phyloP scores from a whole-genome alignment of 257 asterid species.

The Osmanthus fragrans region DNA sequence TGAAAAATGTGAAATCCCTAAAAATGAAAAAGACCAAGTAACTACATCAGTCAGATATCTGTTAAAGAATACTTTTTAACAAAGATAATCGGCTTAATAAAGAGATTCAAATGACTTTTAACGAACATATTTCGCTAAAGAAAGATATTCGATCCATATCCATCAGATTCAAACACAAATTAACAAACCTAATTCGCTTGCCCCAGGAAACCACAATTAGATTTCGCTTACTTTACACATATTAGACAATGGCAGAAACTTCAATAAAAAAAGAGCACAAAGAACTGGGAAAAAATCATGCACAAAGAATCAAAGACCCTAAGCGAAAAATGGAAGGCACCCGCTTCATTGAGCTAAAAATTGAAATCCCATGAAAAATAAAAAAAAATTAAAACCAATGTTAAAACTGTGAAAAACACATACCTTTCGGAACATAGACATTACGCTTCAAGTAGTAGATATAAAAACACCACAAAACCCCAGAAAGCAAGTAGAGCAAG shows the following conservation, averaged over 20 bases:
- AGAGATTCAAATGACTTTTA: not conserved
- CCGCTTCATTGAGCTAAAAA: not conserved
- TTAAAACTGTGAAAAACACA: not conserved
- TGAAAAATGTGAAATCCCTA: not conserved
- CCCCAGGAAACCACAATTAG: not conserved
- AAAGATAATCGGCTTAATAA: not conserved
- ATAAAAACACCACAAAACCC: conserved; percentile 73
- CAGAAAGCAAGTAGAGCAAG: conserved; percentile 63
- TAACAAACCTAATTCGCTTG: not conserved
- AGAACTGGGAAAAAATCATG: not conserved
- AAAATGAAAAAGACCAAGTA: not conserved
- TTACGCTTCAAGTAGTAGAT: conserved; percentile 77
- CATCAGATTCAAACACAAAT: not conserved
- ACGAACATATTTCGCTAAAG: too few relatives aligned
- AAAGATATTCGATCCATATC: not conserved
- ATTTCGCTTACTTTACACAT: not conserved
- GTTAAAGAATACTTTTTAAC: not conserved
- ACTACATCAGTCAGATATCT: not conserved
- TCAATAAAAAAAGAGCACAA: not conserved
- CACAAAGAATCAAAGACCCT: not conserved
- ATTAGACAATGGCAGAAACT: not conserved
- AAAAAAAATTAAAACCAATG: not conserved
- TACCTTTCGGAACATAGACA: conserved; percentile 77
- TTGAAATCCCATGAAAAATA: conserved; percentile 13
- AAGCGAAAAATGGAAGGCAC: not conserved